Conservation (phyloP, 768 basidiomycete species). For the Russula foetens region DNA sequence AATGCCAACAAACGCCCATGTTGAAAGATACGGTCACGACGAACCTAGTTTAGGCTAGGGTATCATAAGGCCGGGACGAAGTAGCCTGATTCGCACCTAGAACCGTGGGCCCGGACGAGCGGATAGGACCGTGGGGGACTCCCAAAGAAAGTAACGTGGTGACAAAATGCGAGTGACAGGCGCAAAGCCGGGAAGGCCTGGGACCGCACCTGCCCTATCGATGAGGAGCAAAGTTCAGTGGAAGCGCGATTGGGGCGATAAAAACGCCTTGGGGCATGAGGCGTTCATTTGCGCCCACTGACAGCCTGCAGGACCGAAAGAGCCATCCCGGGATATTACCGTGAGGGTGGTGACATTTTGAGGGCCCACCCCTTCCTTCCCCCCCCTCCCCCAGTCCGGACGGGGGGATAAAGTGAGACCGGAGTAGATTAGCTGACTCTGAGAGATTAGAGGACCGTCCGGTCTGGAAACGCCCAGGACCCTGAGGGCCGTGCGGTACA, state of each 20-base stretch:
- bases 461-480: conserved; percentile 12
- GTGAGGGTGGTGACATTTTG: conserved; percentile 18
- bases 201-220: conserved; percentile 19
- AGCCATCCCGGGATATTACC: conserved; percentile 16
- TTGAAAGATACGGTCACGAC: conserved; percentile 17
- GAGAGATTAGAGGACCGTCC: conserved; percentile 1
- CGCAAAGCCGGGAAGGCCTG: conserved; percentile 16
- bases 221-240: conserved; percentile 16
- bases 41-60: conserved; percentile 16
- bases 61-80: conserved; percentile 11
- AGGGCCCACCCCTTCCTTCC: no score
- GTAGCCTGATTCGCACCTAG: conserved; percentile 11
- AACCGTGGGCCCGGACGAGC: conserved; percentile 20
- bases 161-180: conserved; percentile 11
- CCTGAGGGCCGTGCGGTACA: conserved; percentile 6
- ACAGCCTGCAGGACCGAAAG: conserved; percentile 17
- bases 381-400: neutral
- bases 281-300: conserved; percentile 22
- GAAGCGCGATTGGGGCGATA: conserved; percentile 22
- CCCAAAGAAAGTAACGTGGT: conserved; percentile 13
- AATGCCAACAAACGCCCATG: conserved; percentile 8
- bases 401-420: conserved; percentile 3
- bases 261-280: conserved; percentile 19
- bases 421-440: conserved; percentile 5
- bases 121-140: conserved; percentile 16